Base-by-base conservation (phyloP, 2,329 filamentous ascomycete genomes). In the Xylaria arbuscula region DNA sequence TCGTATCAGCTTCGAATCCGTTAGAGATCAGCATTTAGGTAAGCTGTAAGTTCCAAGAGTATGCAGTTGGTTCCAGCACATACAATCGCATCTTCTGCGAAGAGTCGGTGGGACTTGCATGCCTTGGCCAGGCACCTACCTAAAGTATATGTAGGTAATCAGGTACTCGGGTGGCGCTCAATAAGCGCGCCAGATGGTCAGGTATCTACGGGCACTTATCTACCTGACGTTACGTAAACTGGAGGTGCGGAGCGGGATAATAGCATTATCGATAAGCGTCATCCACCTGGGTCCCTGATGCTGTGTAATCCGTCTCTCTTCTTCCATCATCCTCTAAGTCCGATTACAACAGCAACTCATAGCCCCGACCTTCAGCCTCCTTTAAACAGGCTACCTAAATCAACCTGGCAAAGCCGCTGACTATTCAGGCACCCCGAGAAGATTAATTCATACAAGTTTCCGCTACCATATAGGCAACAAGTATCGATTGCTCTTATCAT, bases 311-410 rank as follows among this genome's bases (percentile, higher is more conserved):
- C 38, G 19, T 48, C 40, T 47, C 48, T 59, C 64, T 62, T n/a
- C 47, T 72, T 72, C 70, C 71, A 72, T 72, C 57, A 50, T 42
- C 60, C 50, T 72, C 70, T 62, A 73, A 72, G 66, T 59, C 63
- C 64, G 64, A 70, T 48, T 64, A 42, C 40, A 36, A 48, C 40
- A 38, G 34, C 36, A 62, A 28, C 36, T 55, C 50, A 34, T 22
- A 45, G 50, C 45, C 17, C 19, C 34, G 11, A 32, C 50, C 7
- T 40, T 55, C 51, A 40, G 19, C 54, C 56, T 65, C 38, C 51
- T 56, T 32, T 11, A 15, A n/a, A 57, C 22, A n/a, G 19, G 55
- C 15, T 45, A 17, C 15, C 15, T n/a, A 57, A 57, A 45, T 24
- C 38, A 3, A 57, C 13, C 22, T 15, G 17, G 17, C 38, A 42